phyloP scores from a whole-genome alignment of 2,329 filamentous ascomycete species.

The Colletotrichum tropicicola region DNA sequence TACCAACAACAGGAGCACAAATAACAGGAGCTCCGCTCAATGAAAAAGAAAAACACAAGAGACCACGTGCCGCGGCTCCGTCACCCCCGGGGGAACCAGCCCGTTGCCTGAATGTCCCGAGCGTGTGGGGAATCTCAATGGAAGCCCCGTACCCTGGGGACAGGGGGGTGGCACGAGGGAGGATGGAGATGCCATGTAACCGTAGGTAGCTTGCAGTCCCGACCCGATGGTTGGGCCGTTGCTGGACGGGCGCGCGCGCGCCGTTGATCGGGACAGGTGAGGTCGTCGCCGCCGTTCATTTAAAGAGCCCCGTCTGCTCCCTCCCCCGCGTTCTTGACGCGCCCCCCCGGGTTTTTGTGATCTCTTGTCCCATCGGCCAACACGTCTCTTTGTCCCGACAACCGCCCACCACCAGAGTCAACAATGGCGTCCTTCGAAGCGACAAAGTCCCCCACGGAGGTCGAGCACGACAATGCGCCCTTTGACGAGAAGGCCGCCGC shows the following conservation, averaged over 20 bases:
- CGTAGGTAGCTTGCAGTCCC: slow-evolving; percentile 10
- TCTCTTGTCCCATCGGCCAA: neutral
- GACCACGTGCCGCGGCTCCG: slow-evolving; percentile 26
- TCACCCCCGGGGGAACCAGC: slow-evolving; percentile 11
- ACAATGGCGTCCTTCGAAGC: slow-evolving; percentile 23
- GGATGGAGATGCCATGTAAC: slow-evolving; percentile 25
- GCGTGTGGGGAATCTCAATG: slow-evolving; percentile 6
- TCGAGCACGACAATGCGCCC: slow-evolving; percentile 25
- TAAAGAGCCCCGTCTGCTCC: slow-evolving; percentile 6
- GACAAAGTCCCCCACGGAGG: slow-evolving; percentile 10
- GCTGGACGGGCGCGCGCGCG: neutral
- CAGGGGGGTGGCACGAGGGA: neutral
- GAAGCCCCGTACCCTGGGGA: neutral
- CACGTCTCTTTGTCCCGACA: neutral
- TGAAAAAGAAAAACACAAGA: neutral
- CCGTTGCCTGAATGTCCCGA: slow-evolving; percentile 2
- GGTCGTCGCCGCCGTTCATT: neutral
- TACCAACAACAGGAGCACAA: neutral
- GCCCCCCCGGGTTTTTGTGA: neutral
- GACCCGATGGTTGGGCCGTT: slow-evolving; percentile 10
- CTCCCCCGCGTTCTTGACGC: neutral
- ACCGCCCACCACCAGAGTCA: neutral
- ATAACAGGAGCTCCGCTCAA: neutral
- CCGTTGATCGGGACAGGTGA: neutral
- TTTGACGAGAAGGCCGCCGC: slow-evolving; percentile 15